Evolutionary conservation across 192 early-diverging fungal genomes (phyloP), one percentile per base, ranked within the genome.

Genomic region (Entomortierella lignicola): DNA sequence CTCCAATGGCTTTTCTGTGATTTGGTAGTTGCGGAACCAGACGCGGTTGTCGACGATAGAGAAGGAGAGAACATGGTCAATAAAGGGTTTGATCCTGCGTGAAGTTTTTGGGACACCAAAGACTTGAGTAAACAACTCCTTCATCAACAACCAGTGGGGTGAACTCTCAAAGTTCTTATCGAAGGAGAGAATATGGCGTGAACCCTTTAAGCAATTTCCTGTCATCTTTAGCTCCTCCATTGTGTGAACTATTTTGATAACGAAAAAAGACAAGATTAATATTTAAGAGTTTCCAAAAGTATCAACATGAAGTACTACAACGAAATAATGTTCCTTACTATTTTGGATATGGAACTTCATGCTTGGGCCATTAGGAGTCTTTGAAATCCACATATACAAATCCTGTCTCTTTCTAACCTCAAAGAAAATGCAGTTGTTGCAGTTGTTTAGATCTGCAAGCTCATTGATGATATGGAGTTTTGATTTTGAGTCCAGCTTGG

Each of bases 171-270:
- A 99, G 69, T 82, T 92, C 58, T 91, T 86, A 81, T 99, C 98
- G 83, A 99, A 99, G 11, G 94, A 96, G 27, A 99, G 85, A 31
- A 99, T 91, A 20, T 95, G 95, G 48, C 98, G 93, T 20, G 95
- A 97, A 23, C 97, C 97, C 77, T 98, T 98, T 51, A 99, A 85
- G 81, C 95, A 97, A 86, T 99, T 99, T 66, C 98, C 98, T 4
- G 95, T 97, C 93, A 99, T 94, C 60, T 95, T 94, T 34, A 99
- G 90, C 82, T 99, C 98, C 77, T 98, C 95, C 97, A 99, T 98
- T 27, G 98, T 99, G 81, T 99, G 98, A 62, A 99, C 92, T 93
- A 60, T 1, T 25, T 10, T 26, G 26, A 54, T 26, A 54, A 54
- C 25, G 52, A n/a, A n/a, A n/a, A n/a, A n/a, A n/a, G n/a, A n/a